Base-by-base conservation (phyloP, 495 filamentous ascomycete species). In the Penicillium macrosclerotiorum region DNA sequence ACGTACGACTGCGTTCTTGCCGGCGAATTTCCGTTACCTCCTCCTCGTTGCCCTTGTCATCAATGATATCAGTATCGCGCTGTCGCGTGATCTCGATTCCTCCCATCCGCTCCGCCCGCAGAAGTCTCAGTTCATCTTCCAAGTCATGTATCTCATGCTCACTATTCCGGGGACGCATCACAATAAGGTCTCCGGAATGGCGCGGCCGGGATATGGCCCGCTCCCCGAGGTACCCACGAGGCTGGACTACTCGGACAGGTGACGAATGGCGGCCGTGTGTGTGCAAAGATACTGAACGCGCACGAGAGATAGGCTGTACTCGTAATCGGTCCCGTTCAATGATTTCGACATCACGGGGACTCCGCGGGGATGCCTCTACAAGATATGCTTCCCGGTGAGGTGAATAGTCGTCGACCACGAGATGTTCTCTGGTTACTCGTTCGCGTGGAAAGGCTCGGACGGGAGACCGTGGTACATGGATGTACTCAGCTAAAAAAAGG, bases 1-100 rank as follows among this genome's bases (percentile, higher is more conserved):
- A 30, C 84, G 76, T 90, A 94, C 90, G 88, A 85, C 79, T 89
- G 68, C 83, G 83, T 62, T 95, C 87, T 73, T 82, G 86, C 69
- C 86, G 83, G 51, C 51, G 45, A 24, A 93, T 72, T 55, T 88
- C 78, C 16, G 85, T 56, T 9, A 81, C 63, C 40, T 80, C 74
- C 45, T 77, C 68, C 45, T 55, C 52, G 27, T 71, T 76, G 13
- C 80, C 79, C 22, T 69, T 67, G 19, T 74, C 69, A 11, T 68
- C 59, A 43, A 67, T 61, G 9, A 66, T 55, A 8, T 67, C 60
- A 11, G 60, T 66, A 9, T 72, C 61, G 55, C 72, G 80, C 71
- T 55, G 73, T 60, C 62, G 83, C 30, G 67, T 65, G 26, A 68
- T 57, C 12, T 72, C 67, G 33, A 65, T 64, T 11, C 62, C 56